Evolutionary conservation across 169 alveolate genomes (phyloP).

Genomic region (Eimeria brunetti): DNA sequence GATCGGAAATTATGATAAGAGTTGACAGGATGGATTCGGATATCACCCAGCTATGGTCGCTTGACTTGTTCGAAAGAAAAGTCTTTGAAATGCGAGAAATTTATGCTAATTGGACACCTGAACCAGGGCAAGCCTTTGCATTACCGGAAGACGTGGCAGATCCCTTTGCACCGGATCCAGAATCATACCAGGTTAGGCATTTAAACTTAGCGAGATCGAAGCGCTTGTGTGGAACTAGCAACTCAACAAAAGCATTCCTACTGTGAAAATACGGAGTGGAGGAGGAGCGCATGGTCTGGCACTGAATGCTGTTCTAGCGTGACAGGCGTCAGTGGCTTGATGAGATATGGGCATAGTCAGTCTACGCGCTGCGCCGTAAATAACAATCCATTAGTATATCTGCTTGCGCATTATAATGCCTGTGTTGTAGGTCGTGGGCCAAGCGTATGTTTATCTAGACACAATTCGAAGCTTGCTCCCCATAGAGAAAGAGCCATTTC

Average conservation of each 20-base stretch:
- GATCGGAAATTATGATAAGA: conserved; percentile 74
- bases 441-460: conserved; percentile 77
- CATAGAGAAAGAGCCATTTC: conserved; percentile 71
- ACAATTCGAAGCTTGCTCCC: conserved; percentile 69
- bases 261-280: not conserved
- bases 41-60: conserved; percentile 74
- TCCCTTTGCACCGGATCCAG: conserved; percentile 80
- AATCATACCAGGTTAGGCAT: conserved; percentile 72
- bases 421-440: conserved; percentile 71
- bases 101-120: conserved; percentile 48
- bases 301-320: not conserved
- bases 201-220: not conserved
- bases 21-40: conserved; percentile 79
- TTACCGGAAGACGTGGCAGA: conserved; percentile 52
- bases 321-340: not conserved
- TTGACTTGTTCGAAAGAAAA: conserved; percentile 78
- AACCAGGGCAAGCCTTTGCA: conserved; percentile 29
- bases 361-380: not conserved
- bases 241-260: not conserved
- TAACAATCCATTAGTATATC: not conserved
- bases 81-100: conserved; percentile 80
- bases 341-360: not conserved
- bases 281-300: not conserved
- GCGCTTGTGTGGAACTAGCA: not conserved
- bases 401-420: not conserved